These are phyloP conservation scores for Asterophora parasitica DNA, from an alignment of 768 basidiomycete genomes.

Conservation along the genomic window DNA sequence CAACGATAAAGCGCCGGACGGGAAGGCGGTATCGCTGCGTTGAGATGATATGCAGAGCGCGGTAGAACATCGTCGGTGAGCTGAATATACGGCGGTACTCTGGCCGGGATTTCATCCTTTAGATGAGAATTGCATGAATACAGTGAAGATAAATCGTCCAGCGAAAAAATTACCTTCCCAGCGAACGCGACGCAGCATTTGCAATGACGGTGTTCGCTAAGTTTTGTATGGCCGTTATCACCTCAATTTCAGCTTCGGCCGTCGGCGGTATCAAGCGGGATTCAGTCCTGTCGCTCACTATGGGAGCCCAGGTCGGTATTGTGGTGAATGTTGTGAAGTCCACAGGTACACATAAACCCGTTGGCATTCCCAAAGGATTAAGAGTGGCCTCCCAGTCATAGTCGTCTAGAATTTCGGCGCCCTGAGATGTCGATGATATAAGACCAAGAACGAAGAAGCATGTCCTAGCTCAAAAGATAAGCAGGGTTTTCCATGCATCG, in stretches of 20 bases:
- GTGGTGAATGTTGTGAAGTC: slow-evolving; percentile 76
- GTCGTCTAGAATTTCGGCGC: slow-evolving; percentile 90
- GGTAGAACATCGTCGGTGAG: slow-evolving; percentile 75
- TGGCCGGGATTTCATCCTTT: slow-evolving; percentile 71
- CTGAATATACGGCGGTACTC: slow-evolving; percentile 74
- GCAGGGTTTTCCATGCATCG: background rate
- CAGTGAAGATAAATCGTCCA: background rate
- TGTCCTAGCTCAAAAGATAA: slow-evolving; percentile 49
- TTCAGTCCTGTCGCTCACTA: slow-evolving; percentile 31
- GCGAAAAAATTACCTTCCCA: slow-evolving; percentile 57
- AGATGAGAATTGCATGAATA: slow-evolving; percentile 2
- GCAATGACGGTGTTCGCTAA: slow-evolving; percentile 94
- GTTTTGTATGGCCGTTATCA: slow-evolving; percentile 87
- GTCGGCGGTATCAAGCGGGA: slow-evolving; percentile 59
- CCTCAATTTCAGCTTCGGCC: slow-evolving; percentile 71
- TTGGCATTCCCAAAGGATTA: slow-evolving; percentile 80
- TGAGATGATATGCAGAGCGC: slow-evolving; percentile 83
- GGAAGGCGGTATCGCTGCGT: slow-evolving; percentile 88
- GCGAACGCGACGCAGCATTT: slow-evolving; percentile 85
- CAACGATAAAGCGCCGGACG: slow-evolving; percentile 87
- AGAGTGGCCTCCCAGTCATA: slow-evolving; percentile 90
- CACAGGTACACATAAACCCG: slow-evolving; percentile 87
- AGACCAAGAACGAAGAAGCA: slow-evolving; percentile 95
- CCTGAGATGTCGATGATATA: slow-evolving; percentile 86
- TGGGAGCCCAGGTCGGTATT: slow-evolving; percentile 61